Conservation (phyloP, 2,329 filamentous ascomycete species). For the Penicillium polonicum region DNA sequence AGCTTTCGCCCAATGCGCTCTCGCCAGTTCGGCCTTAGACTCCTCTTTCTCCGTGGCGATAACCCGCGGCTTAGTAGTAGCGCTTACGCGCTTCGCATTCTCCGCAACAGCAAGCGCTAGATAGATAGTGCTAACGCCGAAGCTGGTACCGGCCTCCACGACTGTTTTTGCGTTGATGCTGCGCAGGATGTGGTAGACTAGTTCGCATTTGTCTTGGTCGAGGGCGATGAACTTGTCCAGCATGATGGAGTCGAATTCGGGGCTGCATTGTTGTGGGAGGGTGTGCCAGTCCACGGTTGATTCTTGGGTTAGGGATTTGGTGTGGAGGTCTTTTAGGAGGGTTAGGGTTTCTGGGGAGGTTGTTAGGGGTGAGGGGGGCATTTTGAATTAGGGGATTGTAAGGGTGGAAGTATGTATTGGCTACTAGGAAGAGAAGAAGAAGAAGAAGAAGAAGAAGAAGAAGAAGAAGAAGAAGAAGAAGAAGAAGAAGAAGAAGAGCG, state of each 20-base stretch:
- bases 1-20: conserved; percentile 54
- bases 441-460: too few species aligned
- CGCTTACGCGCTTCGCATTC: conserved; percentile 37
- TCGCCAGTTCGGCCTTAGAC: conserved; percentile 53
- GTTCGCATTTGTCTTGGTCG: conserved; percentile 57
- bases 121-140: conserved; percentile 63
- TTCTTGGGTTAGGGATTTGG: conserved; percentile 35
- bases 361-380: conserved; percentile 16
- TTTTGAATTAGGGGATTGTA: not conserved
- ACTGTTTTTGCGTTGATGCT: conserved; percentile 52
- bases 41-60: conserved; percentile 62
- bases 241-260: conserved; percentile 43
- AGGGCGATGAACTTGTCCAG: conserved; percentile 60
- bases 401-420: not conserved
- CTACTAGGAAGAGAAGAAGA: too few species aligned
- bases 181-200: conserved; percentile 56
- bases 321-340: conserved; percentile 35
- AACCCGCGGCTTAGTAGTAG: conserved; percentile 39
- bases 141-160: conserved; percentile 62
- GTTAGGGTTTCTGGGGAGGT: conserved; percentile 16
- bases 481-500: too few species aligned
- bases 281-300: conserved; percentile 19
- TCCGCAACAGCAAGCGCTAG: conserved; percentile 57
- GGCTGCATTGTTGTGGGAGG: conserved; percentile 21
- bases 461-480: too few species aligned